phyloP scores from a whole-genome alignment of 352 stramenopile genomes.

The Phytopythium mirpurense region DNA sequence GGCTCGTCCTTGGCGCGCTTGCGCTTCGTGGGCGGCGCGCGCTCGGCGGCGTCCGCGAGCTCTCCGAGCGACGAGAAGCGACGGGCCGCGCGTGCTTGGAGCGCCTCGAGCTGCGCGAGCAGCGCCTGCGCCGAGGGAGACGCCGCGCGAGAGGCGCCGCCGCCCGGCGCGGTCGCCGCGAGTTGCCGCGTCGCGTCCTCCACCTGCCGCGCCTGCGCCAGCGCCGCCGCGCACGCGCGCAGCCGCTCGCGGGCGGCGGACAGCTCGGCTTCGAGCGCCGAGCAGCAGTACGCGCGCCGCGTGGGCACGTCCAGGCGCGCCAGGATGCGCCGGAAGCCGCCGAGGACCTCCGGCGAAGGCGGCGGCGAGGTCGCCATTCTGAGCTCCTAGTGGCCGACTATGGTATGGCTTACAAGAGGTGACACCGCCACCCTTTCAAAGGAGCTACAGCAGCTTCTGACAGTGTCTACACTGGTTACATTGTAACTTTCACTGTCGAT shows the following conservation, averaged over 20 bases:
- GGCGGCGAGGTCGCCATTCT: too few relatives aligned
- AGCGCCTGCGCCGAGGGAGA: slow-evolving; percentile 18
- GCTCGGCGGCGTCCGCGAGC: slow-evolving; percentile 8
- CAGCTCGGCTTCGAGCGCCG: slow-evolving; percentile 25
- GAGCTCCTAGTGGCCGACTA: too few relatives aligned
- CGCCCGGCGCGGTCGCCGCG: slow-evolving; percentile 7
- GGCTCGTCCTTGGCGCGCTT: not conserved
- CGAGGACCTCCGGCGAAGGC: not conserved
- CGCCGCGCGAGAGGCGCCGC: slow-evolving; percentile 6
- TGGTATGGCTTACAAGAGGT: too few relatives aligned
- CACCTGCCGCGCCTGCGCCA: slow-evolving; percentile 28
- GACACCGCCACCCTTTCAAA: too few relatives aligned
- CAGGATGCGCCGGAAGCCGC: slow-evolving; percentile 35
- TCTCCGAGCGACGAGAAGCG: slow-evolving; percentile 8
- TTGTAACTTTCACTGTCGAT: too few relatives aligned
- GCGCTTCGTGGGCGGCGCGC: slow-evolving; percentile 3
- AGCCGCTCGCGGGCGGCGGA: slow-evolving; percentile 11
- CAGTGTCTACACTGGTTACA: too few relatives aligned
- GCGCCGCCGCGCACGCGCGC: slow-evolving; percentile 15
- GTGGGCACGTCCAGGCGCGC: slow-evolving; percentile 25
- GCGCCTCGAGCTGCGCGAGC: slow-evolving; percentile 27
- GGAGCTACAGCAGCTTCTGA: not conserved
- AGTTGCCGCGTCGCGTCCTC: slow-evolving; percentile 27
- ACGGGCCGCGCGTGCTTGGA: slow-evolving; percentile 16
- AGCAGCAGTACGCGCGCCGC: slow-evolving; percentile 28